Base-by-base conservation (phyloP, 169 alveolate genomes). In the Cryptosporidium ubiquitum region DNA sequence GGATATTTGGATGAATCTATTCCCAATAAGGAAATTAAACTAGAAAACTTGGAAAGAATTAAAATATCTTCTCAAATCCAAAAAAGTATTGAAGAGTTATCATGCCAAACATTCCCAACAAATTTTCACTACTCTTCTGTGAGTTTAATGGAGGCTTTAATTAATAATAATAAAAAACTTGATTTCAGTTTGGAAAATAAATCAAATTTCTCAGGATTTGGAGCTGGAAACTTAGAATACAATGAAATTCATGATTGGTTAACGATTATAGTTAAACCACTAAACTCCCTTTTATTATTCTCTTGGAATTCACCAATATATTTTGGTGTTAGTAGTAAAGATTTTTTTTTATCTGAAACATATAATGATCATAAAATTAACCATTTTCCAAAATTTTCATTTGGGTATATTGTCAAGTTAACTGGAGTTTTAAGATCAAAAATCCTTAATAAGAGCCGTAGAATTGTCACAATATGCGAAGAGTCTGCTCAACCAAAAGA, bases 261-360 rank as follows among this genome's bases (percentile, higher is more conserved):
- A 23, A 37, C 68, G 1, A 29, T 79, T 1, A 31, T 61, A n/a
- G 26, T 61, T 33, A 39, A 61, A 61, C 89, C 89, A 35, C 35
- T 68, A 51, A 79, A 79, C 33, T 79, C 75, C 42, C 40, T 79
- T 23, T 40, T 79, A 44, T 18, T 79, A 20, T 79, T 79, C 40
- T 44, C 89, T 61, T 79, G 89, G 89, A 64, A 61, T 23, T 26
- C 40, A 23, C 64, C 84, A 23, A 4, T 69, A 69, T 5, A 3
- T 23, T 20, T 69, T 0, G 33, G 61, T 18, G n/a, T 18, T 23
- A n/a, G 23, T 7, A 33, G 29, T 33, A 16, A 51, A 31, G 55
- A 47, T 47, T 47, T 7, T 40, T 0, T 40, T 40, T 0, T 12
- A 7, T 49, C 68, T 23, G 86, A 39, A 18, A 26, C 16, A 37